phyloP scores from a whole-genome alignment of 2,329 filamentous ascomycete species.

The Trichoderma citrinoviride region DNA sequence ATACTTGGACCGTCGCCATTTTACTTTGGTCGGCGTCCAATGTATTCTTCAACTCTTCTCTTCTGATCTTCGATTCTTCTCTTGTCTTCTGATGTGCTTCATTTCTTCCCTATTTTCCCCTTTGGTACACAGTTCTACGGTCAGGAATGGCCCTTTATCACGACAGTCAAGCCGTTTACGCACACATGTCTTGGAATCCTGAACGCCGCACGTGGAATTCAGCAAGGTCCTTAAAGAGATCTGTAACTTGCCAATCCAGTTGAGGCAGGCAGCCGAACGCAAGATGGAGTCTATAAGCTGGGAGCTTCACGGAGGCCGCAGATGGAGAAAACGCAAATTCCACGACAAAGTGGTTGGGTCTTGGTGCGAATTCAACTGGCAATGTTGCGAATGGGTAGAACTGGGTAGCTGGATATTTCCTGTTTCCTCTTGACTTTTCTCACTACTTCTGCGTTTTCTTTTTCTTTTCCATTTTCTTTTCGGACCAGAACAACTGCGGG shows the following conservation, averaged over 20 bases:
- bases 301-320: neutral
- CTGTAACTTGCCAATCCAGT: neutral
- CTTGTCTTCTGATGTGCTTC: slow-evolving; percentile 25
- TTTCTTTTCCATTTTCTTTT: neutral
- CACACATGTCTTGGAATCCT: neutral
- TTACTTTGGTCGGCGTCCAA: slow-evolving; percentile 31
- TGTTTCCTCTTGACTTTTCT: neutral
- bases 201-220: neutral
- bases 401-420: slow-evolving; percentile 8
- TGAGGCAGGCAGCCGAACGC: neutral
- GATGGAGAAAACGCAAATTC: neutral
- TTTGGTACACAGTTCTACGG: neutral
- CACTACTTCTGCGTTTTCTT: neutral
- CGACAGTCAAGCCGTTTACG: neutral
- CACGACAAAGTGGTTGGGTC: neutral
- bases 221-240: neutral
- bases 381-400: slow-evolving; percentile 3
- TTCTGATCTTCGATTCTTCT: slow-evolving; percentile 27
- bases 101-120: neutral
- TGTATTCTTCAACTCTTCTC: slow-evolving; percentile 23
- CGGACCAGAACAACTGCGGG: neutral
- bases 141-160: slow-evolving; percentile 7
- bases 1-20: slow-evolving; percentile 34
- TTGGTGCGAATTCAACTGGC: slow-evolving; percentile 1
- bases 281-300: neutral